Evolutionary conservation across 2,329 filamentous ascomycete genomes (phyloP).

Genomic region (Arthrobotrys conoides): DNA sequence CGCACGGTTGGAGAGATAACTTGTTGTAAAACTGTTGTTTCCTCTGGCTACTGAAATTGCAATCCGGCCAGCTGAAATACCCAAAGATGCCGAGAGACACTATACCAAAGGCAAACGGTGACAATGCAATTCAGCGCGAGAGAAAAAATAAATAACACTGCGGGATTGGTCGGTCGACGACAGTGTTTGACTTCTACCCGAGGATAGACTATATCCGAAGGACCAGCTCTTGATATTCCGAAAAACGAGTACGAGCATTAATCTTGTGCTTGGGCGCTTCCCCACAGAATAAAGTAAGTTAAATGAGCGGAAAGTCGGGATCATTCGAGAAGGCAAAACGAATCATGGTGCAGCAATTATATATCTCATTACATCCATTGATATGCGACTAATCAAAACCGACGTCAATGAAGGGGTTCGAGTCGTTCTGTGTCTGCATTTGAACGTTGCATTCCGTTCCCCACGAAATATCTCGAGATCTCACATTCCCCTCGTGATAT

Average conservation of each 20-base stretch:
- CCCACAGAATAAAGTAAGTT: slow-evolving; percentile 37
- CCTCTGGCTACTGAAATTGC: slow-evolving; percentile 7
- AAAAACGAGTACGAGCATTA: slow-evolving; percentile 43
- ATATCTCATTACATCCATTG: slow-evolving; percentile 43
- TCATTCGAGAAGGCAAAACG: slow-evolving; percentile 51
- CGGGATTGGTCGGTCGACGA: slow-evolving; percentile 21
- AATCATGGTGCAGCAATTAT: slow-evolving; percentile 37
- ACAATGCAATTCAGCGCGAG: not conserved
- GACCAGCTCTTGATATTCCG: slow-evolving; percentile 41
- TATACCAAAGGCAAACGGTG: slow-evolving; percentile 32
- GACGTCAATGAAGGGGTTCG: slow-evolving; percentile 30
- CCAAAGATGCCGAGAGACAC: slow-evolving; percentile 21
- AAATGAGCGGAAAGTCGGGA: slow-evolving; percentile 46
- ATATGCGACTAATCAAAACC: slow-evolving; percentile 43
- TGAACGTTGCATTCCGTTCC: slow-evolving; percentile 61
- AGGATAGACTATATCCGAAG: slow-evolving; percentile 54
- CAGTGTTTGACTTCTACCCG: slow-evolving; percentile 32
- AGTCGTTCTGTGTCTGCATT: slow-evolving; percentile 46
- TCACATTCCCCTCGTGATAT: slow-evolving; percentile 52
- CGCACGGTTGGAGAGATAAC: slow-evolving; percentile 44
- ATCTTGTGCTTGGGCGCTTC: slow-evolving; percentile 44
- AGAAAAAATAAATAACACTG: slow-evolving; percentile 12
- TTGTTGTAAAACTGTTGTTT: slow-evolving; percentile 26
- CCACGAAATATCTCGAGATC: slow-evolving; percentile 47
- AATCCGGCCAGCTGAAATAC: slow-evolving; percentile 22